Evolutionary conservation across 2,329 filamentous ascomycete genomes (phyloP), one percentile per base, ranked within the genome.

Genomic region (Bisporella sp.): DNA sequence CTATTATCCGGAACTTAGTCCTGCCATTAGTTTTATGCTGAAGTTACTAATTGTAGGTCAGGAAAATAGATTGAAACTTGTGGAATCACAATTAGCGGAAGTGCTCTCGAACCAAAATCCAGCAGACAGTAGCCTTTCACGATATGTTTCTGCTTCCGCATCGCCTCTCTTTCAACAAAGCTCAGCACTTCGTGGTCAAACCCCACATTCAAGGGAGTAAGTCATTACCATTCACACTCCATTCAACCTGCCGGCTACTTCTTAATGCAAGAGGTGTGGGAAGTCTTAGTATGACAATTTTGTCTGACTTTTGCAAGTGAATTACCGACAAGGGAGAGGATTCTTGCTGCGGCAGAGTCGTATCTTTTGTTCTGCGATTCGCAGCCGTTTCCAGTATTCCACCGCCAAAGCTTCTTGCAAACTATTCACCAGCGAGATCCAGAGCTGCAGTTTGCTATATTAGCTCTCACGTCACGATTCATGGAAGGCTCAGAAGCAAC

Each of bases 341-440:
- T 73, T 5, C 49, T 66, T 6, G 59, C 61, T 5, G 60, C 71
- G 11, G 70, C 69, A 9, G 64, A 71, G 43, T 58, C 69, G 2
- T 78, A 77, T 55, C 55, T 76, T 4, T 57, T 66, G 4, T 77
- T 73, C 54, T 74, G 73, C 49, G 71, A 77, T 47, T 72, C 69
- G 29, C 75, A 78, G 46, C 74, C 74, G 5, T 62, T 78, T 28
- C 69, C 70, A 12, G 61, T 78, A 0, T 78, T 78, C 46, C 63
- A 69, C 13, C 57, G 66, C 8, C 62, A 65, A 4, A 64, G 56
- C 1, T 74, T 77, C 52, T 49, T 75, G 6, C 53, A 61, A 5
- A 71, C 64, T 37, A 57, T 76, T 5, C 55, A 62, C 11, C 56
- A 63, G 28, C 66, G 74, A 7, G 62, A 67, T n/a, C 59, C 59